A percentile compares a stretch with the other conserved stretches of the same genome.
These are phyloP conservation scores for Rhizopogon salebrosus DNA, from an alignment of 768 basidiomycete species.

Conservation along the genomic window DNA sequence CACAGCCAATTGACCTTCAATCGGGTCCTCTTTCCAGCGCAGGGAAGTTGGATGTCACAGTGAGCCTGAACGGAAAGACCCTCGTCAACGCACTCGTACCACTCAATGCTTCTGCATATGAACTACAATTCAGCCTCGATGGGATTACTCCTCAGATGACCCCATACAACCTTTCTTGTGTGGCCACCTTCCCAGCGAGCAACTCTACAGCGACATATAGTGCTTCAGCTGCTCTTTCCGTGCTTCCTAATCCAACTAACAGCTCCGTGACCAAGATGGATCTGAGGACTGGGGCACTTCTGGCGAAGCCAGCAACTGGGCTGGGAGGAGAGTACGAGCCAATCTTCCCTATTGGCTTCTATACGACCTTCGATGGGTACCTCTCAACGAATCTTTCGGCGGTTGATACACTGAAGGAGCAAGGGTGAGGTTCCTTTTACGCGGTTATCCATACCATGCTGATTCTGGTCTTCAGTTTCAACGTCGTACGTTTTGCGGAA, in stretches of 20 bases:
- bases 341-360: conserved; percentile 42
- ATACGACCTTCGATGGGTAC: conserved; percentile 37
- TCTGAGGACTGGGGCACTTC: conserved; percentile 49
- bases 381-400: conserved; percentile 16
- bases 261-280: conserved; percentile 63
- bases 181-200: conserved; percentile 27
- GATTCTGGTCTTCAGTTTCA: conserved; percentile 3
- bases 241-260: conserved; percentile 44
- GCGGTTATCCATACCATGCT: background rate
- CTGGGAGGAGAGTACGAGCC: conserved; percentile 43
- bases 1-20: conserved; percentile 34
- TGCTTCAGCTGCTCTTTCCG: conserved; percentile 40
- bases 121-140: conserved; percentile 44
- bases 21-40: conserved; percentile 10
- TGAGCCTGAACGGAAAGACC: conserved; percentile 39
- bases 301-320: conserved; percentile 49
- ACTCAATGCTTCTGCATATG: conserved; percentile 46
- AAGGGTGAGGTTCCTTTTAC: conserved; percentile 16
- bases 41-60: conserved; percentile 33
- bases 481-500: conserved; percentile 26
- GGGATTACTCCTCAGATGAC: conserved; percentile 36
- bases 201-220: conserved; percentile 37
- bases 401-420: conserved; percentile 28
- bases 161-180: conserved; percentile 25
- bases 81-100: conserved; percentile 42